These are phyloP conservation scores for Tripterygium wilfordii DNA, from an alignment of 177 flowering plant species.

Conservation along the genomic window DNA sequence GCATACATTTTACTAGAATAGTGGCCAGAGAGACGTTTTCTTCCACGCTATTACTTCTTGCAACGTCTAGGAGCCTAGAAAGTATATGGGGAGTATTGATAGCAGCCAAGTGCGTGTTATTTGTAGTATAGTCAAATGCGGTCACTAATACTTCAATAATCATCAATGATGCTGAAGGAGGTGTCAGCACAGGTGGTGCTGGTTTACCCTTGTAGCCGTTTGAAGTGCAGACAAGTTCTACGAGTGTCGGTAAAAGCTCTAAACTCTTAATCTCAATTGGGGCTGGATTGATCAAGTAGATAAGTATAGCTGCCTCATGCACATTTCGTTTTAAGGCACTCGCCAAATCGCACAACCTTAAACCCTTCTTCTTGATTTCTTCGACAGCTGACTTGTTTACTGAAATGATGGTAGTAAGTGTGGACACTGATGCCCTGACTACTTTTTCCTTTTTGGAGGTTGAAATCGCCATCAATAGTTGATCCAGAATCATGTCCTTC, in stretches of 20 bases:
- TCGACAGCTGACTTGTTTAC: constrained; percentile 39
- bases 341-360: constrained; percentile 44
- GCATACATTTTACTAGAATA: constrained; percentile 66
- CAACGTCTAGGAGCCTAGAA: constrained; percentile 38
- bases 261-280: constrained; percentile 53
- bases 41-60: constrained; percentile 27
- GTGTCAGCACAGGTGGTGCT: constrained; percentile 36
- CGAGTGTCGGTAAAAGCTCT: constrained; percentile 55
- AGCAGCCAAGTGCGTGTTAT: constrained; percentile 44
- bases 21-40: constrained; percentile 49
- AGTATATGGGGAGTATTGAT: constrained; percentile 55
- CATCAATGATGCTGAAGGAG: constrained; percentile 64
- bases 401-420: constrained; percentile 37
- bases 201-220: constrained; percentile 18
- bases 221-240: constrained; percentile 54
- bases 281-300: constrained; percentile 65
- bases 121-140: constrained; percentile 52
- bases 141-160: constrained; percentile 67
- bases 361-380: constrained; percentile 56
- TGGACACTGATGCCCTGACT: constrained; percentile 51
- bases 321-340: constrained; percentile 60
- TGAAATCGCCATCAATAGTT: constrained; percentile 48
- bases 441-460: constrained; percentile 52
- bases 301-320: constrained; percentile 63
- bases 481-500: constrained; percentile 50